A percentile compares a stretch with the other conserved stretches of the same genome.
These are phyloP conservation scores for Lichenothelia convexa DNA, from an alignment of 495 filamentous ascomycete genomes.

Conservation along the genomic window DNA sequence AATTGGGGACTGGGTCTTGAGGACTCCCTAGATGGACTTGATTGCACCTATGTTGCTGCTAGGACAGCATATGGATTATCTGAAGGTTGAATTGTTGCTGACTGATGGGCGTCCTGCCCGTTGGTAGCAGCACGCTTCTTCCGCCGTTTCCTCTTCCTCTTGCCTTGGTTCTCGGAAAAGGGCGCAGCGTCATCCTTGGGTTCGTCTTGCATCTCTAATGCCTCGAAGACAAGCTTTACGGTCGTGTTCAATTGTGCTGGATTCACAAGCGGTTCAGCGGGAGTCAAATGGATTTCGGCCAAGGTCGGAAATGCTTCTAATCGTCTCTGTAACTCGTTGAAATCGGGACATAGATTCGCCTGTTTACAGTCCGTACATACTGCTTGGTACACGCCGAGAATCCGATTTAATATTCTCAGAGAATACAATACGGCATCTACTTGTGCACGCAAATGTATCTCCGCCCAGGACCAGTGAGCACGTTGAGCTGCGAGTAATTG, in stretches of 20 bases:
- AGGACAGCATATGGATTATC: too few species aligned
- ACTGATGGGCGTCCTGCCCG: neutral
- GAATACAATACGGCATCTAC: slow-evolving; percentile 46
- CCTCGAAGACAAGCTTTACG: neutral
- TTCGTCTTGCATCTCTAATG: neutral
- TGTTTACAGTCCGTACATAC: too few species aligned
- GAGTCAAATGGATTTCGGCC: too few species aligned
- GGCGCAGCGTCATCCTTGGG: neutral
- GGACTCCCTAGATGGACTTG: too few species aligned
- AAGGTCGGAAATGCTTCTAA: too few species aligned
- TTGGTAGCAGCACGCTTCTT: neutral
- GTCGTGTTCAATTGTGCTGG: neutral
- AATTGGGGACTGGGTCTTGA: neutral
- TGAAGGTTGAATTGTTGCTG: too few species aligned
- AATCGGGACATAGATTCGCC: too few species aligned
- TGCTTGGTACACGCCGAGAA: too few species aligned
- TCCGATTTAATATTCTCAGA: slow-evolving; percentile 42
- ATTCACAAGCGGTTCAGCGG: too few species aligned
- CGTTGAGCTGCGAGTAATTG: neutral
- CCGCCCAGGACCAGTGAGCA: slow-evolving; percentile 29
- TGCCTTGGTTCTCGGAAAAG: too few species aligned
- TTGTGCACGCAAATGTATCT: slow-evolving; percentile 45
- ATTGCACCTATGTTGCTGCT: too few species aligned
- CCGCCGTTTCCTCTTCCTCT: neutral
- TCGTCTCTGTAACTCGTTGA: too few species aligned